phyloP scores from a whole-genome alignment of 2,329 filamentous ascomycete genomes.

The Chaetomiaceae sp. region DNA sequence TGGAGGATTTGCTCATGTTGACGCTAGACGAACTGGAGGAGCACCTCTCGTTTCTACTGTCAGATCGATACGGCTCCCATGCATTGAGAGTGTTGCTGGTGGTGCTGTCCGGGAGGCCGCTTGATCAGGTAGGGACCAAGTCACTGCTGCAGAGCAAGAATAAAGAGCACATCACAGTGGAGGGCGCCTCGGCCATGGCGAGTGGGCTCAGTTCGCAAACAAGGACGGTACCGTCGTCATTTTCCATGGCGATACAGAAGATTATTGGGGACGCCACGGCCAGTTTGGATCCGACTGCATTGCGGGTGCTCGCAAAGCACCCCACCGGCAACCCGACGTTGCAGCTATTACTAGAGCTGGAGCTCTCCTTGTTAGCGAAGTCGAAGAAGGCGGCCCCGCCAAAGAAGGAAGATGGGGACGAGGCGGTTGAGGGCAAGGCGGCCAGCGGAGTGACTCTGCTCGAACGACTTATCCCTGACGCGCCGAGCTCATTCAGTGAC shows the following conservation, averaged over 20 bases:
- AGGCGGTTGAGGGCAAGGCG: conserved; percentile 32
- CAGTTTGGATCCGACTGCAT: conserved; percentile 70
- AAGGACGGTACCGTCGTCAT: conserved; percentile 70
- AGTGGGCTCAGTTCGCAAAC: conserved; percentile 44
- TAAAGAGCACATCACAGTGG: conserved; percentile 75
- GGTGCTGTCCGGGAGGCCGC: conserved; percentile 75
- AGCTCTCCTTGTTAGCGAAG: conserved; percentile 68
- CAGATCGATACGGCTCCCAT: conserved; percentile 86
- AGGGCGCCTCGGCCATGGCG: conserved; percentile 46
- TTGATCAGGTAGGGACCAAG: conserved; percentile 65
- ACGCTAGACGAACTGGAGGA: conserved; percentile 85
- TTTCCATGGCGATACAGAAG: conserved; percentile 71
- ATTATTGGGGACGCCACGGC: conserved; percentile 74
- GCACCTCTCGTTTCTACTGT: conserved; percentile 76
- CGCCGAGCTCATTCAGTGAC: conserved; percentile 63
- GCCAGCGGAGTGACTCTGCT: conserved; percentile 54
- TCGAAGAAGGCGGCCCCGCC: conserved; percentile 53
- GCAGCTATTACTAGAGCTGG: conserved; percentile 84
- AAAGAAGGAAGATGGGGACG: conserved; percentile 37
- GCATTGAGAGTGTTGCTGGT: conserved; percentile 80
- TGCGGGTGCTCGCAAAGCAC: conserved; percentile 81
- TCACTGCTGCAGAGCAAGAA: conserved; percentile 84
- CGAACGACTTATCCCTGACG: conserved; percentile 73
- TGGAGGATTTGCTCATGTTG: conserved; percentile 81
- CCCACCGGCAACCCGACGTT: conserved; percentile 87